Base-by-base conservation (phyloP, 2,329 filamentous ascomycete genomes). In the Phaeosphaeria sp. region DNA sequence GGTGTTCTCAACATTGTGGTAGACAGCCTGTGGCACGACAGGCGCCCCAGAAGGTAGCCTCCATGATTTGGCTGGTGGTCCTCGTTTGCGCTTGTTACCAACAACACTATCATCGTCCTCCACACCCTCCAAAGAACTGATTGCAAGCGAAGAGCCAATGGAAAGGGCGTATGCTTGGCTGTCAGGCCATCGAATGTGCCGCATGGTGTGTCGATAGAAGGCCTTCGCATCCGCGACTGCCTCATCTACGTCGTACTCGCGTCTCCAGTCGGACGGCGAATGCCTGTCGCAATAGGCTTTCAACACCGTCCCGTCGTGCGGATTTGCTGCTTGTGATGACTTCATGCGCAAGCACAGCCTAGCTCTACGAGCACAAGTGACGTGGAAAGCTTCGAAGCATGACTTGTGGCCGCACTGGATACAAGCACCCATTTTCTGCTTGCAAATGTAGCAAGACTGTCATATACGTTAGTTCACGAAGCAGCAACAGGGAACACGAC, bases 341-440 rank as follows among this genome's bases (percentile, higher is more conserved):
- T 98, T 99, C 95, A 99, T 99, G 78, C 94, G 94, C 64, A 99
- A 82, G 73, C 92, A 98, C 0, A 99, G 84, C 61, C 89, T 89
- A 48, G 93, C 93, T 68, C 91, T 88, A 54, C 95, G 87, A 22
- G 95, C 95, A 75, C 95, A 99, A 5, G 95, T 98, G 53, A 97
- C 93, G 78, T 99, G 95, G 76, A 99, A 99, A 8, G 95, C 95
- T 72, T 94, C 90, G 73, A 96, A 99, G 77, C 95, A 99, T 60
- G 90, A 92, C 78, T 97, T 98, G 81, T 98, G 97, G 59, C 93
- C 92, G 77, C 95, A 99, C 77, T 99, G 95, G 59, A 99, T 97
- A 77, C 94, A 98, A 42, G 95, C 94, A 21, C 95, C 95, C 95
- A 99, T 99, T 69, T 89, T 91, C 78, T 99, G 95, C 65, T 93